These are phyloP conservation scores for Coemansia sp. DNA, from an alignment of 192 early-diverging fungal species.

Conservation along the genomic window DNA sequence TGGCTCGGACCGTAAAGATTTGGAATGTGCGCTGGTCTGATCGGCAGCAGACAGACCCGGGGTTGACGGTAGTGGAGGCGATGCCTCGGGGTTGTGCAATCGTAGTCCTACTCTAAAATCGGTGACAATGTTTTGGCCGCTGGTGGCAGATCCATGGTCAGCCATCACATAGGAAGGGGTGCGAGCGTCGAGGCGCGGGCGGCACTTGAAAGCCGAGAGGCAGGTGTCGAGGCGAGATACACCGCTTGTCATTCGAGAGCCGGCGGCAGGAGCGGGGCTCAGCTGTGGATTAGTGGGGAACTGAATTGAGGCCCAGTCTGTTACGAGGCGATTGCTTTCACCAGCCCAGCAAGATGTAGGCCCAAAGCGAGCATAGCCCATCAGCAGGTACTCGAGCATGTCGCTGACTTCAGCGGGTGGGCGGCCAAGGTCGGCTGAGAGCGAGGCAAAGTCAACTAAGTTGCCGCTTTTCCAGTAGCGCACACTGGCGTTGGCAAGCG, in stretches of 20 bases:
- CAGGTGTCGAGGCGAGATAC: slow-evolving; percentile 28
- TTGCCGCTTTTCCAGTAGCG: slow-evolving; percentile 37
- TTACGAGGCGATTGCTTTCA: slow-evolving; percentile 24
- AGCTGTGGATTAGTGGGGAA: slow-evolving; percentile 38
- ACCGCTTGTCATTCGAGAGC: not conserved
- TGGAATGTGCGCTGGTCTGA: not conserved
- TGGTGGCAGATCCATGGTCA: slow-evolving; percentile 12
- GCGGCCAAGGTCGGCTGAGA: slow-evolving; percentile 29
- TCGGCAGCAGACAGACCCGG: not conserved
- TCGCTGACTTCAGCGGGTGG: slow-evolving; percentile 27
- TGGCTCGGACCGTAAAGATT: slow-evolving; percentile 6
- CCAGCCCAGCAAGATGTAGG: slow-evolving; percentile 32
- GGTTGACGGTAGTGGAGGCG: not conserved
- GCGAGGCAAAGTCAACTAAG: slow-evolving; percentile 20
- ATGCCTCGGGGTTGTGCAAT: slow-evolving; percentile 10
- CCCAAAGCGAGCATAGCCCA: slow-evolving; percentile 42
- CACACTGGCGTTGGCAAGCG: slow-evolving; percentile 32
- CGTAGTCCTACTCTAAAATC: slow-evolving; percentile 46
- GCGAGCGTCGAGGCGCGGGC: slow-evolving; percentile 16
- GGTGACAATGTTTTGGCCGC: slow-evolving; percentile 27
- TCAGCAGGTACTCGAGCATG: slow-evolving; percentile 51
- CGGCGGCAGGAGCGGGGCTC: slow-evolving; percentile 8
- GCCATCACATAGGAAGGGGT: slow-evolving; percentile 18
- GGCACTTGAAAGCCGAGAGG: slow-evolving; percentile 38
- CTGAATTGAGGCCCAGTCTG: slow-evolving; percentile 43